Conservation (phyloP, 257 asterid genomes). For the Nicotiana paniculata region DNA sequence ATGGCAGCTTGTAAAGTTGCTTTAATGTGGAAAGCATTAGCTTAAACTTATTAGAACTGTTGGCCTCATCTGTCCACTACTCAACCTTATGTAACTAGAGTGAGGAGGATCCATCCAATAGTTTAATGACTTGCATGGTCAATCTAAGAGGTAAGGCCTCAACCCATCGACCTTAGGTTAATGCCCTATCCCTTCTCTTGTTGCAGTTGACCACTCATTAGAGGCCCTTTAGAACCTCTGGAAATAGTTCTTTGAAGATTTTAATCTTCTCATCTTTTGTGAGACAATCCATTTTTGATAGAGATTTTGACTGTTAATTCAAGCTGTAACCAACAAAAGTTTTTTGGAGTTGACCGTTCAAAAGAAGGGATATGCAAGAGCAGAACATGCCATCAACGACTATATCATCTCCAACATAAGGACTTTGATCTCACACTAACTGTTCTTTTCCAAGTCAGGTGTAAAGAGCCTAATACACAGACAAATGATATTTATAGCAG, state of each 20-base stretch:
- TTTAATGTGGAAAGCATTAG: not conserved
- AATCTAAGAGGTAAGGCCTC: not conserved
- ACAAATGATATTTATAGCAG: not conserved
- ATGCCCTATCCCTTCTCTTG: not conserved
- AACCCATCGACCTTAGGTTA: not conserved
- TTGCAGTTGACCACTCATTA: not conserved
- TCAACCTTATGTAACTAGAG: not conserved
- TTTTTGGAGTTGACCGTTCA: not conserved
- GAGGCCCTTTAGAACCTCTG: not conserved
- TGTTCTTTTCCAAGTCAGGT: not conserved
- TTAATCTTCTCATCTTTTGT: not conserved
- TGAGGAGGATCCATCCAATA: not conserved
- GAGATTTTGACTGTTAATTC: not conserved
- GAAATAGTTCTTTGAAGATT: not conserved
- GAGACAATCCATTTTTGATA: not conserved
- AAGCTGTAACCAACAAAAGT: not conserved
- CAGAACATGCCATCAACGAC: constrained; percentile 5
- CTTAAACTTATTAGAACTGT: not conserved
- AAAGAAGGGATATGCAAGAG: not conserved
- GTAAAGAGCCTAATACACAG: not conserved
- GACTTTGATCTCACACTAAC: not conserved
- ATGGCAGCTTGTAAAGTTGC: not conserved
- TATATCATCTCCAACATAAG: not conserved
- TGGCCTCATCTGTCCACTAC: not conserved
- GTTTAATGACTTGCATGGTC: not conserved